Conservation (phyloP, 768 basidiomycete genomes). For the Cubamyces lactineus region DNA sequence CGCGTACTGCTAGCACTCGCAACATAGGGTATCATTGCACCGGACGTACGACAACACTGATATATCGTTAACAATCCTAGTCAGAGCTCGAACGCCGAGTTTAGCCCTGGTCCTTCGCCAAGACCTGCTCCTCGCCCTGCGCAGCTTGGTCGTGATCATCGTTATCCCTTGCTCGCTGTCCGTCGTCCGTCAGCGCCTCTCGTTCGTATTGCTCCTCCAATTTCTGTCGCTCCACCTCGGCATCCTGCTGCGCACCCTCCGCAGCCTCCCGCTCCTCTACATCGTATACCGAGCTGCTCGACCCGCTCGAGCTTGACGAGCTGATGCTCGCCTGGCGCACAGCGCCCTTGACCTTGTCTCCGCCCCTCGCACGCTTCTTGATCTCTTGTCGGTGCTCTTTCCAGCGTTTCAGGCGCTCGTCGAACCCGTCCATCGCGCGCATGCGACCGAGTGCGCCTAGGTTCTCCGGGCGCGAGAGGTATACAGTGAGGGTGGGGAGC, state of each 20-base stretch:
- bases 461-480: slow-evolving; percentile 38
- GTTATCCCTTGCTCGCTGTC: slow-evolving; percentile 28
- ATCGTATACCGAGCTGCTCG: slow-evolving; percentile 21
- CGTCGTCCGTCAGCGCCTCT: slow-evolving; percentile 24
- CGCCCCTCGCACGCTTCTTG: slow-evolving; percentile 31
- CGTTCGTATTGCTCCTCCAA: slow-evolving; percentile 3
- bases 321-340: slow-evolving; percentile 21
- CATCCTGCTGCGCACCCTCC: slow-evolving; percentile 14
- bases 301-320: slow-evolving; percentile 18
- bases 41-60: neutral
- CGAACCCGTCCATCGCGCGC: slow-evolving; percentile 42
- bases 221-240: slow-evolving; percentile 10
- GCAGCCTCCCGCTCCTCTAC: slow-evolving; percentile 14
- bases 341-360: slow-evolving; percentile 9
- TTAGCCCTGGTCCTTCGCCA: neutral
- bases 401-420: slow-evolving; percentile 42
- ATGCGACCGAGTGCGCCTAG: slow-evolving; percentile 44
- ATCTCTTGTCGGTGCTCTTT: slow-evolving; percentile 36
- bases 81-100: neutral
- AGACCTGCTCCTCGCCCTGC: slow-evolving; percentile 21
- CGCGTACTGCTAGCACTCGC: neutral
- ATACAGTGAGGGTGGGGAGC: slow-evolving; percentile 41
- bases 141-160: slow-evolving; percentile 27
- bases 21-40: neutral
- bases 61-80: too few species aligned